Conservation (phyloP, 306 rosid species). For the Echinosophora koreensis region DNA sequence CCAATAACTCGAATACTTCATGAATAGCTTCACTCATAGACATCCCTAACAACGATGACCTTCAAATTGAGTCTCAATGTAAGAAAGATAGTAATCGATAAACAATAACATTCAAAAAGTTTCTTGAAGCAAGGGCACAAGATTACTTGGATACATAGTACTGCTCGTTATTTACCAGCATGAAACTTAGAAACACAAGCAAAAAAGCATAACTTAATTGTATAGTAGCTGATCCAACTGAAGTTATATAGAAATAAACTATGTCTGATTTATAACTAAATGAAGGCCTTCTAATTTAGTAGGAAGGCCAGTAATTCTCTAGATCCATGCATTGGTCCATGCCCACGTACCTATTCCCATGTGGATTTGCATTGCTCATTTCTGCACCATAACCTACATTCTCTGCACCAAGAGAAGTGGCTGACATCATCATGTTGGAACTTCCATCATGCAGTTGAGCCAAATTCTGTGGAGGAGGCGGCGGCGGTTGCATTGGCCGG, state of each 20-base stretch:
- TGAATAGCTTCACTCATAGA: no score
- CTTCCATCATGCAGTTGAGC: conserved; percentile 49
- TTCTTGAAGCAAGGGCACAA: conserved; percentile 27
- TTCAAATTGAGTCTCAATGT: not conserved
- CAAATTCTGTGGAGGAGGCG: conserved; percentile 28
- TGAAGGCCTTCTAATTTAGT: conserved; percentile 45
- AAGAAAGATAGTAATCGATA: conserved; percentile 4
- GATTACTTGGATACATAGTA: conserved; percentile 19
- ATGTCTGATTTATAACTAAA: not conserved
- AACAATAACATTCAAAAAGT: conserved; percentile 36
- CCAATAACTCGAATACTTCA: no score
- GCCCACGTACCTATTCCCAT: conserved; percentile 62
- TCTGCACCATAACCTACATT: conserved; percentile 62
- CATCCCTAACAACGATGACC: no score
- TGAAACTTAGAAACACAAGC: conserved; percentile 22
- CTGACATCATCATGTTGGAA: conserved; percentile 60
- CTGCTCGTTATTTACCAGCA: conserved; percentile 21
- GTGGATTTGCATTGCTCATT: conserved; percentile 53
- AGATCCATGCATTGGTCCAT: conserved; percentile 85
- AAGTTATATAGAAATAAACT: not conserved
- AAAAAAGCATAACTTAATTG: conserved; percentile 8
- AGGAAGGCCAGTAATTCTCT: conserved; percentile 79
- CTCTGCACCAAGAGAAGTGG: conserved; percentile 53
- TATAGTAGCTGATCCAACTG: conserved; percentile 34
- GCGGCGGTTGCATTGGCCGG: conserved; percentile 49